Base-by-base conservation (phyloP, 2,329 filamentous ascomycete species). In the Cytospora chrysosperma region DNA sequence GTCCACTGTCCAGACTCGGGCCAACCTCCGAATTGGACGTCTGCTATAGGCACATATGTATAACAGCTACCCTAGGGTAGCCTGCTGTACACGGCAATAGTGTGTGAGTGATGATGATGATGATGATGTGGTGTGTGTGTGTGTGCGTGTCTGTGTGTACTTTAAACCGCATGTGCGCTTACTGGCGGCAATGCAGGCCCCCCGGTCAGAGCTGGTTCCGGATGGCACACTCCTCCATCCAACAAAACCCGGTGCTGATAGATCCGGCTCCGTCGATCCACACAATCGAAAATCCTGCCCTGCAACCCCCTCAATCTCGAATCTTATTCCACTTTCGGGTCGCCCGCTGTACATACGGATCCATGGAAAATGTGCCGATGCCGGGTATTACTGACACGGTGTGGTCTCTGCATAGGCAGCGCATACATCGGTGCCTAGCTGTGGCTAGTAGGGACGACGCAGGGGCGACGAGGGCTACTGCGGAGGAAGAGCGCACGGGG, bases 301-400 rank as follows among this genome's bases (percentile, higher is more conserved):
- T 61, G 59, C 59, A 49, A 55, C 43, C 59, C 43, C 43, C 32
- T 47, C 59, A 55, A 49, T 43, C 50, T 55, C 51, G 24, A 61
- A 47, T 47, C 43, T 34, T 47, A 52, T 55, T 32, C 58, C 58
- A 54, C 28, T 40, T 55, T 49, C 58, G 37, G 58, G 47, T 61
- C 47, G 43, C 34, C 37, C 51, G 58, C 21, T 55, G 32, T 49
- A 50, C 59, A n/a, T n/a, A n/a, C n/a, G n/a, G n/a, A n/a, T n/a
- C n/a, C n/a, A n/a, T n/a, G n/a, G n/a, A 55, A 49, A 37, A 61
- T 37, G 27, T 55, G 27, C 59, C 59, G 54, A 37, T 61, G 59
- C 59, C 59, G 51, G 59, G 12, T 55, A 54, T 27, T 30, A 53
- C 51, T 61, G 21, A 34, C 15, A 55, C 32, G 37, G 59, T 49